phyloP scores from a whole-genome alignment of 352 stramenopile genomes.

The Phytophthora capsici region DNA sequence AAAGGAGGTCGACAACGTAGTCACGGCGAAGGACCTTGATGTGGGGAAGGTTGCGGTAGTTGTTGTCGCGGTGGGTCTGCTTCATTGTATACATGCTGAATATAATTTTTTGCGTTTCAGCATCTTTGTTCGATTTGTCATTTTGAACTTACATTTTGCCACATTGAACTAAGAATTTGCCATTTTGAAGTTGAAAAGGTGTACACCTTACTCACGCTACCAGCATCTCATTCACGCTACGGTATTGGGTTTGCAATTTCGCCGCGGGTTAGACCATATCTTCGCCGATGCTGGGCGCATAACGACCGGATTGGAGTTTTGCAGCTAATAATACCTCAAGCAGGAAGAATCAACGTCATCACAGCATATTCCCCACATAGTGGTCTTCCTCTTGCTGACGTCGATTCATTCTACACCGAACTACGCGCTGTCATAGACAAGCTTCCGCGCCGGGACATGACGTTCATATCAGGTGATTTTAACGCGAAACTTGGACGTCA shows the following conservation, averaged over 20 bases:
- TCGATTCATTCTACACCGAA: constrained; percentile 1
- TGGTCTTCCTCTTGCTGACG: not conserved
- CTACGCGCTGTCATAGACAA: not conserved
- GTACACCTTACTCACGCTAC: not conserved
- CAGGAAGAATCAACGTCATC: constrained; percentile 1
- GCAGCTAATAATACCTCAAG: not conserved
- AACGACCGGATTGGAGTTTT: not conserved
- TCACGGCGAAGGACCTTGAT: too few species aligned
- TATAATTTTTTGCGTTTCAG: too few species aligned
- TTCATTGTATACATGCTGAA: too few species aligned
- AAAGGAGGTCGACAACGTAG: too few species aligned
- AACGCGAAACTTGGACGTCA: constrained; percentile 2
- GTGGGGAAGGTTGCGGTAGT: too few species aligned
- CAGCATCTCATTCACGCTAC: not conserved
- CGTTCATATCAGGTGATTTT: not conserved
- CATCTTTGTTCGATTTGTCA: too few species aligned
- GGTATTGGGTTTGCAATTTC: not conserved
- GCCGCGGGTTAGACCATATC: not conserved
- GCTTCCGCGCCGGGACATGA: not conserved
- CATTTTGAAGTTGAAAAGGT: too few species aligned
- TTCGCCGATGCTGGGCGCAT: not conserved
- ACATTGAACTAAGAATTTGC: too few species aligned
- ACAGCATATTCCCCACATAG: not conserved
- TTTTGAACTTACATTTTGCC: too few species aligned
- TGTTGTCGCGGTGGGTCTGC: too few species aligned